phyloP scores from a whole-genome alignment of 345 rosid genomes.

The Moricandia arvensis region DNA sequence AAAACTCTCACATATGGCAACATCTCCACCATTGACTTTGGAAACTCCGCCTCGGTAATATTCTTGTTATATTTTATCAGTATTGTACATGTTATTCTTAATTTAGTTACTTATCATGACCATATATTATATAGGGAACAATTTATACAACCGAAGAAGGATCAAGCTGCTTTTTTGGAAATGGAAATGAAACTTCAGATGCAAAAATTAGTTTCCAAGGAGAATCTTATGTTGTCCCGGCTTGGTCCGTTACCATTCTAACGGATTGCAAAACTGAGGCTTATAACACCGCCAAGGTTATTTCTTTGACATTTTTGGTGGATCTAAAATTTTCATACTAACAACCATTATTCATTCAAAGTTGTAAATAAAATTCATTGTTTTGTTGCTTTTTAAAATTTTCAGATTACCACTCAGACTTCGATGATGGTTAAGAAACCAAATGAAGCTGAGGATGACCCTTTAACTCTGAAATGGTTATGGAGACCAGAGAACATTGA shows the following conservation, averaged over 20 bases:
- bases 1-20: slow-evolving; percentile 55
- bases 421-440: slow-evolving; percentile 32
- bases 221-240: slow-evolving; percentile 40
- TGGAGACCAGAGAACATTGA: slow-evolving; percentile 39
- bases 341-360: not conserved
- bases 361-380: not conserved
- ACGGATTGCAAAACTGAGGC: slow-evolving; percentile 44
- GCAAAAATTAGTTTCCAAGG: slow-evolving; percentile 35
- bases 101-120: not conserved
- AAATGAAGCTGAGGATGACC: not conserved
- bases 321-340: not conserved
- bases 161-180: slow-evolving; percentile 54
- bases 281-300: slow-evolving; percentile 40
- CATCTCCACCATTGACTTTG: slow-evolving; percentile 35
- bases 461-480: not conserved
- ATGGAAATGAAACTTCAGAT: no score
- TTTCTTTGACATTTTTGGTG: not conserved
- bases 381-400: not conserved
- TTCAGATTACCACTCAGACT: slow-evolving; percentile 35
- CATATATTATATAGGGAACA: slow-evolving; percentile 41
- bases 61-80: not conserved
- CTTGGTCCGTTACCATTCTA: slow-evolving; percentile 68
- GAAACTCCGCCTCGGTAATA: slow-evolving; percentile 40
- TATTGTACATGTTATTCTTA: not conserved
- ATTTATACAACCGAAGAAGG: slow-evolving; percentile 38